Evolutionary conservation across 768 basidiomycete species (phyloP).

Genomic region (Serendipita indica): DNA sequence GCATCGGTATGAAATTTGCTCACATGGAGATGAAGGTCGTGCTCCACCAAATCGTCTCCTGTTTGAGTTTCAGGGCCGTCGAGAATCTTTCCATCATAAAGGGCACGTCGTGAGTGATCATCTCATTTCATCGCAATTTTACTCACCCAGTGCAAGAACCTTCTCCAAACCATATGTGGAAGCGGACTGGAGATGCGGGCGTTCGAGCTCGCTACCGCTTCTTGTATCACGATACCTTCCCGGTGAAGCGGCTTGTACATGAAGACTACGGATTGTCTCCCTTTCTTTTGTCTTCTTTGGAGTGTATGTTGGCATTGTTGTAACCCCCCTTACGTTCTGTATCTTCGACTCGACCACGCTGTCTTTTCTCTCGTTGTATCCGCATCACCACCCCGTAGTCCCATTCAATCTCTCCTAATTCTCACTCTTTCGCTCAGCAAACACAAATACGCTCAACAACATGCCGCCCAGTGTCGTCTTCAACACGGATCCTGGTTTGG

Average conservation of each 20-base stretch:
- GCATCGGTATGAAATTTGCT: slow-evolving; percentile 70
- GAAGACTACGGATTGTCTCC: background rate
- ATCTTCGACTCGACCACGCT: background rate
- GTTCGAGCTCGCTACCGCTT: slow-evolving; percentile 4
- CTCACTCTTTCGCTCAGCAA: no score
- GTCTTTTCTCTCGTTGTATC: background rate
- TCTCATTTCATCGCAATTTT: background rate
- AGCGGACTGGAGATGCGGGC: background rate
- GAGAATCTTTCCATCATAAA: background rate
- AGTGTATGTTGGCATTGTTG: background rate
- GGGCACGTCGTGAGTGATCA: background rate
- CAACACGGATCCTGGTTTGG: no score
- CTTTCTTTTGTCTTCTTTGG: background rate
- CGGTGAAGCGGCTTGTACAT: slow-evolving; percentile 1
- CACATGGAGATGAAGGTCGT: slow-evolving; percentile 39
- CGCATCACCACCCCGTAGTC: background rate
- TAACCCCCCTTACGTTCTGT: background rate
- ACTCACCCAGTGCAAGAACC: background rate
- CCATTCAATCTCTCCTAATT: no score
- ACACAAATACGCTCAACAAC: no score
- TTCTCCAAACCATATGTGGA: slow-evolving; percentile 7
- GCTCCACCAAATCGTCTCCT: background rate
- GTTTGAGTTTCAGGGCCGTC: background rate
- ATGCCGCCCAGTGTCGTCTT: no score
- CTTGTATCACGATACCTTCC: background rate